Conservation (phyloP, 129 eudicot genomes). For the Saussurea involucrata region DNA sequence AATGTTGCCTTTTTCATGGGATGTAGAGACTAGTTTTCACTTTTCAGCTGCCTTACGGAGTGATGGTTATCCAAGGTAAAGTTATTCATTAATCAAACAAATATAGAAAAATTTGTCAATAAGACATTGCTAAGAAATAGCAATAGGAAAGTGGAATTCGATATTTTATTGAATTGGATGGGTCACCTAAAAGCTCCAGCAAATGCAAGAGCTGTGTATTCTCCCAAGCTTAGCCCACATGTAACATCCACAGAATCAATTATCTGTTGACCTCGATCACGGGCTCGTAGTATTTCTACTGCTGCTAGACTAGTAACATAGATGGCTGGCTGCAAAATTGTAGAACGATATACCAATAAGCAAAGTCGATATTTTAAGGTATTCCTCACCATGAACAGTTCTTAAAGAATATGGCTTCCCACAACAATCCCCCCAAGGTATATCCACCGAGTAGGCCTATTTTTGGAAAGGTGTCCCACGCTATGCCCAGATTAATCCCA, state of each 20-base stretch:
- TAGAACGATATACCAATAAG: background rate
- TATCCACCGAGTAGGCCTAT: no score
- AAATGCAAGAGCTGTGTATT: conserved; percentile 97
- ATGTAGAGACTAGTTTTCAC: background rate
- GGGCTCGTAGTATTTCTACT: conserved; percentile 83
- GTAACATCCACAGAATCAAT: conserved; percentile 96
- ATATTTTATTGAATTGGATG: background rate
- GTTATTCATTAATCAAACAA: background rate
- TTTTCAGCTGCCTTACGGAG: conserved; percentile 10
- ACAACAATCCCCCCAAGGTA: background rate
- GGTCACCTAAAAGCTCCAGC: conserved; percentile 89
- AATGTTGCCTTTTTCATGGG: background rate
- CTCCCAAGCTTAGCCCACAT: conserved; percentile 97
- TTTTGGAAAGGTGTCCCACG: no score
- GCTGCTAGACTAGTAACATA: conserved; percentile 97
- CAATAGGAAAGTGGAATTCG: background rate
- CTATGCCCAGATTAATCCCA: no score
- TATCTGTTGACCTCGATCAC: conserved; percentile 92
- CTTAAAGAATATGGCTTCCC: background rate
- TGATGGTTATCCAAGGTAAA: background rate
- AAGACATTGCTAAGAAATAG: background rate
- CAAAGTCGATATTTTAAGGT: background rate
- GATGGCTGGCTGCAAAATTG: conserved; percentile 77
- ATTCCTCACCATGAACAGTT: background rate
- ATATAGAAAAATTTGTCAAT: background rate